Evolutionary conservation across 2,329 filamentous ascomycete species (phyloP).

Genomic region (Waltergamsia citrina): DNA sequence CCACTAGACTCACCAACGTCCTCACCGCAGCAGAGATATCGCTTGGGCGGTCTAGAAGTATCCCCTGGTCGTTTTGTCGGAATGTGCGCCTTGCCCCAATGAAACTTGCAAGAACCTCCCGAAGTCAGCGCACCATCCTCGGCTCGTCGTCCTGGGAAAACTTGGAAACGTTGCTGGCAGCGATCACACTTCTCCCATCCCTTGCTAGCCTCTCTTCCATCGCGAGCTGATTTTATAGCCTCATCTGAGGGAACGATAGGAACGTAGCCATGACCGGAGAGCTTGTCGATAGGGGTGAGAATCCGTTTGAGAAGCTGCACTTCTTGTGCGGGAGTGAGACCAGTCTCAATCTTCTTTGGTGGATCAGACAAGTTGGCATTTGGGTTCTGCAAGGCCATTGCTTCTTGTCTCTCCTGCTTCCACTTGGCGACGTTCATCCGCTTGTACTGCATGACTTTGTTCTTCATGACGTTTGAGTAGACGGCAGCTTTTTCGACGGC

Average conservation of each 20-base stretch:
- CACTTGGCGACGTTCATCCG: slow-evolving; percentile 67
- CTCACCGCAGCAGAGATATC: slow-evolving; percentile 73
- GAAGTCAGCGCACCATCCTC: slow-evolving; percentile 67
- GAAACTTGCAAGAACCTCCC: slow-evolving; percentile 71
- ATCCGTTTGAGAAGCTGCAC: slow-evolving; percentile 53
- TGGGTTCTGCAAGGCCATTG: slow-evolving; percentile 15
- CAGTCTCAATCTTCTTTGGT: slow-evolving; percentile 57
- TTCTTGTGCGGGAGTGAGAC: slow-evolving; percentile 59
- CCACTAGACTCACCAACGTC: slow-evolving; percentile 62
- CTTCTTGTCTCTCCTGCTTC: slow-evolving; percentile 47
- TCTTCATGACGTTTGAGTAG: slow-evolving; percentile 79
- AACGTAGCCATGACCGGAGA: slow-evolving; percentile 71
- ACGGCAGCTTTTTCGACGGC: slow-evolving; percentile 59
- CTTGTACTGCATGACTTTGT: slow-evolving; percentile 65
- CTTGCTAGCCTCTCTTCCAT: slow-evolving; percentile 54
- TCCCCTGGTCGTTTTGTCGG: slow-evolving; percentile 48
- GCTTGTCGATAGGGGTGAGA: slow-evolving; percentile 49
- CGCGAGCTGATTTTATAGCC: slow-evolving; percentile 56
- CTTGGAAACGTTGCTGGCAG: slow-evolving; percentile 78
- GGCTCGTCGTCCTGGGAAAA: slow-evolving; percentile 76
- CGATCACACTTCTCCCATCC: slow-evolving; percentile 87
- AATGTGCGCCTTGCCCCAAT: slow-evolving; percentile 63
- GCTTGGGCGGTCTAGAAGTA: slow-evolving; percentile 45
- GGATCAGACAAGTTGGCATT: no score
- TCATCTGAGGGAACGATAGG: slow-evolving; percentile 52